Evolutionary conservation across 129 eudicot species (phyloP).

Genomic region (sunflower (Helianthus annuus)): DNA sequence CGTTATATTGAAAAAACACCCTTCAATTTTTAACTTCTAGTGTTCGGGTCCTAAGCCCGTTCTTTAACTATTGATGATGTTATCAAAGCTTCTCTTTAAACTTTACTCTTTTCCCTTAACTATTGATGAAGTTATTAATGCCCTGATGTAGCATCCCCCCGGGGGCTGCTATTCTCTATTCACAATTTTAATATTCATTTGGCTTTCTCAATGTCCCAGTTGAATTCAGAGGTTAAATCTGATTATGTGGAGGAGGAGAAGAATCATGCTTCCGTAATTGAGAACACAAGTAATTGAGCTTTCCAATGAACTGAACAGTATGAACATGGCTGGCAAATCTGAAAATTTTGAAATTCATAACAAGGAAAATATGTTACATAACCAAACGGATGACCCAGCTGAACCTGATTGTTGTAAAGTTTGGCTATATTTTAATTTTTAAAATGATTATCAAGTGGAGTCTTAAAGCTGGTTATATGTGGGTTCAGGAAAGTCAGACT

Average conservation of each 20-base stretch:
- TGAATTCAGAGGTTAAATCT: constrained; percentile 30
- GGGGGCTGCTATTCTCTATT: too few species aligned
- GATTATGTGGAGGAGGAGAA: constrained; percentile 21
- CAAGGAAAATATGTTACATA: constrained; percentile 55
- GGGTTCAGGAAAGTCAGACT: constrained; percentile 78
- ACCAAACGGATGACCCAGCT: constrained; percentile 35
- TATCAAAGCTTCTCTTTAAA: too few species aligned
- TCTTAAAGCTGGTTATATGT: constrained; percentile 54
- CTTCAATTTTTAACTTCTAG: too few species aligned
- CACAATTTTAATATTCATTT: too few species aligned
- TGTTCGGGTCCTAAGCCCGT: too few species aligned
- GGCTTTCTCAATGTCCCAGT: background rate
- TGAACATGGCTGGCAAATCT: constrained; percentile 48
- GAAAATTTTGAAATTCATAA: constrained; percentile 36
- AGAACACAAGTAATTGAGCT: constrained; percentile 33
- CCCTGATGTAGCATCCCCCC: too few species aligned
- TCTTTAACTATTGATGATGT: too few species aligned
- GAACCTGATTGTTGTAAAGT: constrained; percentile 49
- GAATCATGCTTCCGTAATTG: constrained; percentile 24
- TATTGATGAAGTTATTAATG: too few species aligned
- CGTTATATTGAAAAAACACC: too few species aligned
- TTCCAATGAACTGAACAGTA: constrained; percentile 33
- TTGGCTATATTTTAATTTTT: background rate
- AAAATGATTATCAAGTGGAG: background rate
- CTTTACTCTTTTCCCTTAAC: too few species aligned